These are phyloP conservation scores for Pachysandra terminalis DNA, from an alignment of 164 flowering plant genomes.

Conservation along the genomic window DNA sequence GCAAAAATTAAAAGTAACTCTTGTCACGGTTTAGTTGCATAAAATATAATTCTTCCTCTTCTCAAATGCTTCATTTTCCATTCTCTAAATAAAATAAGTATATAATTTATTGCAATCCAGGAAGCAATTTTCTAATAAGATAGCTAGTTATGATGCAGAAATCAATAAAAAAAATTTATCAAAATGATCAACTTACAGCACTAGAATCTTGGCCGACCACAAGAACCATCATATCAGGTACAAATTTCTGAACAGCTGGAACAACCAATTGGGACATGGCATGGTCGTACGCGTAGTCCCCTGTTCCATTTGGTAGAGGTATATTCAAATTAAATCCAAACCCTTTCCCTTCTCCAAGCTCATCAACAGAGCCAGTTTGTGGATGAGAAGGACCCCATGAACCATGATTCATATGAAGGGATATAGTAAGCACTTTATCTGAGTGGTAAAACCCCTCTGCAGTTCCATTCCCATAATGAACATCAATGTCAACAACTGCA, in stretches of 20 bases:
- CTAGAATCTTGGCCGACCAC: slow-evolving; percentile 93
- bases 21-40: not conserved
- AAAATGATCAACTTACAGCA: slow-evolving; percentile 58
- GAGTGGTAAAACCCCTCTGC: slow-evolving; percentile 85
- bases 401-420: slow-evolving; percentile 97
- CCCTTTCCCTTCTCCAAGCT: slow-evolving; percentile 83
- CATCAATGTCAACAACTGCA: slow-evolving; percentile 90
- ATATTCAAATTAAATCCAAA: slow-evolving; percentile 80
- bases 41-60: not conserved
- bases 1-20: not conserved
- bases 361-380: slow-evolving; percentile 67
- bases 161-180: not conserved
- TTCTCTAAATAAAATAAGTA: not conserved
- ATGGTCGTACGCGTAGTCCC: slow-evolving; percentile 66
- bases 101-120: not conserved
- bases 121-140: not conserved
- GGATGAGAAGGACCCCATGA: slow-evolving; percentile 99
- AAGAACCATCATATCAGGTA: slow-evolving; percentile 63
- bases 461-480: slow-evolving; percentile 95
- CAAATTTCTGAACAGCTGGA: slow-evolving; percentile 70
- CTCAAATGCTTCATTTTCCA: not conserved
- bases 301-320: slow-evolving; percentile 90
- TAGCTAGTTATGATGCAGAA: not conserved
- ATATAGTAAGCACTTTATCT: slow-evolving; percentile 69
- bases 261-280: slow-evolving; percentile 70